Evolutionary conservation across 139 green algal species (phyloP), one percentile per base, ranked within the genome.

Genomic region (Mychonastes homosphaera): DNA sequence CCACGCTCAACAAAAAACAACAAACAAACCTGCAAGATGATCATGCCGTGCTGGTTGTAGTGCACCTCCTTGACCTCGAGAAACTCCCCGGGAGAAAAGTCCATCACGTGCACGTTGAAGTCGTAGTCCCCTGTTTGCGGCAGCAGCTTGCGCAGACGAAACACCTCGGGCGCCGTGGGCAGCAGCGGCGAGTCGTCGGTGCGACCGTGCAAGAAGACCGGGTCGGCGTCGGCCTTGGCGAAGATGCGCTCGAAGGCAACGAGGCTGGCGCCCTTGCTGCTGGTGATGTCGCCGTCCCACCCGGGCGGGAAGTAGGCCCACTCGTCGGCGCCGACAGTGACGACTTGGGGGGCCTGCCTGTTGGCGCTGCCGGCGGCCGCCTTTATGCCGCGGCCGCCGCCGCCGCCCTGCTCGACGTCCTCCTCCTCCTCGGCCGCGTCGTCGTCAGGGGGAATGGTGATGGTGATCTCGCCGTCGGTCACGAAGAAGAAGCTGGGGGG

Each of bases 71-170:
- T 95, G 9, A 94, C 82, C 51, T 84, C 79, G 26, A 95, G 63
- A 62, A 84, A 81, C 69, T 96, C 79, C 8, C 87, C 87, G 0
- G 87, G 84, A 46, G 83, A 38, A 50, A 97, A 97, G 73, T 97
- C 88, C 89, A 97, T 94, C 62, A 96, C 72, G 64, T 97, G 90
- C 9, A 97, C 76, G 57, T 97, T 97, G 76, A 97, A 96, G 64
- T 96, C 87, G 58, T 90, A 95, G 9, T 87, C 73, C 6, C 58
- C 58, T 1, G 79, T 86, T 58, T 83, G 65, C 5, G 89, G 90
- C 27, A 97, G 75, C 53, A 96, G 78, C 80, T 97, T 97, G 35
- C 84, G 76, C 54, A 97, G 70, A 13, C 56, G 49, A 63, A 97
- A 97, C n/a, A 95, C 76, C 80, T 96, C 86, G 4, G 72, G 74